Base-by-base conservation (phyloP, 495 filamentous ascomycete species). In the Neurospora sp. region DNA sequence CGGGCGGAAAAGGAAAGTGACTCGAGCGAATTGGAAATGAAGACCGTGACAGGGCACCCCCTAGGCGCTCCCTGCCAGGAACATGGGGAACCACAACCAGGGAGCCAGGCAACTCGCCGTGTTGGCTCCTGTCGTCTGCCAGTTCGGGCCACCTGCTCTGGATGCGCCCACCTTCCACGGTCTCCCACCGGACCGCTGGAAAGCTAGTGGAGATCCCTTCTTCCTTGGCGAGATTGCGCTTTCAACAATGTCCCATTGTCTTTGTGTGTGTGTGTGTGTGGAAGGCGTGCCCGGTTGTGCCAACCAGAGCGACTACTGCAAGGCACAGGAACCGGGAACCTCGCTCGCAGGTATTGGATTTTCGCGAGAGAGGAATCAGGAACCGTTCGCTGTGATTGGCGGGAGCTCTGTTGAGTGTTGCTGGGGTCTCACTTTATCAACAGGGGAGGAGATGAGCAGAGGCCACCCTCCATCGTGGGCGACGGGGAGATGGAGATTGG, bases 171-270 rank as follows among this genome's bases (percentile, higher is more conserved):
- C 53, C 27, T 3, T 61, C 41, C 4, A 44, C 16, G 41, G 12
- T 17, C 12, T 61, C 27, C 27, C 53, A 16, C 27, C 53, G 53
- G 20, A 61, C 53, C 53, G 27, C 27, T 69, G 75, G 69, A 38
- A 37, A 61, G 16, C 48, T 70, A 39, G 73, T 78, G 76, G 73
- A 71, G 72, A 76, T 70, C 73, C 69, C 76, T 42, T 71, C 59
- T 69, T 76, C 72, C 78, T 79, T 81, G 78, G 78, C 78, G 79
- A 81, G 73, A 81, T 81, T 81, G 72, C 74, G 70, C 71, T 61
- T 16, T 20, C 59, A 39, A 44, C 14, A 35, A 35, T 61, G 27
- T 61, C 53, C 53, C 53, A 61, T 61, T 35, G 53, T 61, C 12
- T 16, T 0, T 20, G 42, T 45, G 42, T 45, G 22, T 45, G 42